Evolutionary conservation across 257 asterid species (phyloP).

Genomic region (Salvia splendens): DNA sequence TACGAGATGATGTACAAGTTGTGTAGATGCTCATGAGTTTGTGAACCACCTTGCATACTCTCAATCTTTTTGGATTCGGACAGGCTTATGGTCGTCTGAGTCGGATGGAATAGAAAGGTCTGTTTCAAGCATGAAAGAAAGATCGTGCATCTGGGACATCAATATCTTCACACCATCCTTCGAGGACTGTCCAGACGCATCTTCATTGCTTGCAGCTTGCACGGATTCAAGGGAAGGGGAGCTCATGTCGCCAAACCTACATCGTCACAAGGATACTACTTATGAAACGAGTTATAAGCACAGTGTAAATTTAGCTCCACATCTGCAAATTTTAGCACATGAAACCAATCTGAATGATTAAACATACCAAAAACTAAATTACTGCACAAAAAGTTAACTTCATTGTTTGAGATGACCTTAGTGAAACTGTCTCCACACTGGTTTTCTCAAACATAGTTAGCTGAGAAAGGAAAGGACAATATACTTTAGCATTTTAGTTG

Average conservation of each 20-base stretch:
- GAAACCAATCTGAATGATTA: neutral
- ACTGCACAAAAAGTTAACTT: neutral
- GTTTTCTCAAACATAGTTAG: no score
- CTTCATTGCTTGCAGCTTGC: conserved; percentile 30
- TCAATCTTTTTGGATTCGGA: conserved; percentile 26
- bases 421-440: no score
- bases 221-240: conserved; percentile 25
- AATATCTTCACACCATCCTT: conserved; percentile 40
- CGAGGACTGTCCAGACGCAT: conserved; percentile 22
- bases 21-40: conserved; percentile 11
- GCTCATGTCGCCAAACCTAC: conserved; percentile 28
- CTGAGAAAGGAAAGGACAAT: no score
- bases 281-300: neutral
- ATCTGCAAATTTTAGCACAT: conserved; percentile 5
- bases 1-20: conserved; percentile 7
- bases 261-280: conserved; percentile 10
- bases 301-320: neutral
- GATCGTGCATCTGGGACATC: conserved; percentile 52
- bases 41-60: conserved; percentile 9
- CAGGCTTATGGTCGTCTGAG: conserved; percentile 30
- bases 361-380: neutral
- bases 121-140: conserved; percentile 45
- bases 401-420: no score
- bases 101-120: conserved; percentile 39
- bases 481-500: no score